Evolutionary conservation across 1,284 basidiomycete genomes (phyloP), one percentile per base, ranked within the genome.

Genomic region (Anthracocystis setariae): DNA sequence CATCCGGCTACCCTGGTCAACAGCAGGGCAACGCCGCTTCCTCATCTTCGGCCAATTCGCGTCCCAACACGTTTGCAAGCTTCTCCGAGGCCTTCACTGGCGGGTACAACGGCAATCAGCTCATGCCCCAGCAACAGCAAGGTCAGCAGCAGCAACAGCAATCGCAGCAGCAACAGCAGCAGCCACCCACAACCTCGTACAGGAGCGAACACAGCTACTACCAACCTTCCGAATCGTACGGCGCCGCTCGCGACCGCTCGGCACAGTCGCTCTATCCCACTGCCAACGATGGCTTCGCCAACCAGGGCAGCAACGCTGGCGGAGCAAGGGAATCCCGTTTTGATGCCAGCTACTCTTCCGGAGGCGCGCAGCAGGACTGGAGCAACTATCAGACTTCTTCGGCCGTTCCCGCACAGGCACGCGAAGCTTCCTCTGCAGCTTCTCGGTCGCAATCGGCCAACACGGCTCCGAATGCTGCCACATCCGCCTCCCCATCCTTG

Each of bases 21-120:
- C 44, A 47, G 18, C 37, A 33, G 20, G 49, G 45, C 44, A 60
- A 45, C 17, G 48, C 63, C 32, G 57, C 57, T n/a, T 67, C 64
- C 18, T 67, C 64, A 2, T 61, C 58, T 5, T 61, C 65, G 13
- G 65, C 65, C 45, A 57, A 53, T 29, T 53, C 58, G 49, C 53
- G 57, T 56, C 57, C 64, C 44, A 67, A 67, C 53, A 60, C 64
- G 8, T 67, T 67, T 46, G 64, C 64, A 13, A 58, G 65, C 58
- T 68, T 68, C 46, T 68, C 65, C 13, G 65, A 68, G 24, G 58
- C 65, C 3, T 68, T 68, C 43, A 47, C 45, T 8, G 65, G 58
- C 20, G 58, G 65, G 13, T 57, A 62, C 53, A 61, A 68, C n/a
- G 58, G 54, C 43, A 62, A 62, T 17, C 50, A 51, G 58, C 65